Evolutionary conservation across 1,139 yeast species (phyloP), one percentile per base, ranked within the genome.

Genomic region (Yamadazyma triangularis): DNA sequence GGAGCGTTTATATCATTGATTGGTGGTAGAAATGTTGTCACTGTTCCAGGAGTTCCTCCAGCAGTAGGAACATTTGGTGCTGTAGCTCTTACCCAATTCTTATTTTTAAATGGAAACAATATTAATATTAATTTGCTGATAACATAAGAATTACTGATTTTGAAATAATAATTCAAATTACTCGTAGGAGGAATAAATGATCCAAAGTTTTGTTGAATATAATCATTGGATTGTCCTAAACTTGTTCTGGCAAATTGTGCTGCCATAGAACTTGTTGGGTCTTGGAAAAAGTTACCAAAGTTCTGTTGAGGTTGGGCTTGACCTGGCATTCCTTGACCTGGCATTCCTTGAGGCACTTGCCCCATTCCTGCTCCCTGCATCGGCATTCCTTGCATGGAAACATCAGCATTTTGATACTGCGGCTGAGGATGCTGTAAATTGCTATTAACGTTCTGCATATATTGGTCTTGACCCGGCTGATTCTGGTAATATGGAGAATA

Each of bases 1-100:
- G 98, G 98, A 0, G 97, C 94, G 53, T 93, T 93, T 39, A 84
- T 70, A 53, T 93, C 98, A 40, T 78, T 83, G 23, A 73, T 56
- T 8, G 96, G 95, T 4, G 84, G 78, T 1, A 85, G 82, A 52
- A 70, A 86, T 11, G 69, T 60, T 26, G 74, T 79, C 57, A 56
- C 25, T 2, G 28, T 9, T n/a, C n/a, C n/a, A n/a, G n/a, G n/a
- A n/a, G 18, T 12, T 24, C n/a, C 12, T 9, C 7, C 8, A 6
- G 27, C 7, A 14, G 20, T 18, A 8, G 11, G 25, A 8, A 63
- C 55, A 25, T 57, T 65, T 51, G 67, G 42, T 47, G 70, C 73
- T 48, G 77, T 60, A 32, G 70, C 56, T 42, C 91, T 62, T 26
- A 71, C 72, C 94, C 94, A 85, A 36, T 82, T 85, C 47, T 75